A percentile compares a stretch with the other conserved stretches of the same genome.
Conservation (phyloP, 257 asterid genomes). For the Voacanga thouarsii region DNA sequence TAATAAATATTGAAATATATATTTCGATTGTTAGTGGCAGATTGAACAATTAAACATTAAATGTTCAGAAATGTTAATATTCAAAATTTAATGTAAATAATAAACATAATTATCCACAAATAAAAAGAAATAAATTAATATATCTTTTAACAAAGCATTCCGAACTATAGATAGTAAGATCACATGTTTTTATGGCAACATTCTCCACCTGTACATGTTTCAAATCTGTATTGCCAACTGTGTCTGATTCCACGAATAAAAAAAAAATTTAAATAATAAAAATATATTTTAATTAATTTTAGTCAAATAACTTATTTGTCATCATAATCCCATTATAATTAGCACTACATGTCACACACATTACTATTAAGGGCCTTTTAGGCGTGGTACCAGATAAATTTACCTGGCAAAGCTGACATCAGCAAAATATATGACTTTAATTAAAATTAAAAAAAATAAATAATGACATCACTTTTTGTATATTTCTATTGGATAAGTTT, state of each 20-base stretch:
- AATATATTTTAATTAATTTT: neutral
- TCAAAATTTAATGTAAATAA: too few species aligned
- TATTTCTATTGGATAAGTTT: neutral
- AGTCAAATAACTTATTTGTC: neutral
- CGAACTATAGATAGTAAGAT: too few species aligned
- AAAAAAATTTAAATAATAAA: neutral
- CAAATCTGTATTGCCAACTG: too few species aligned
- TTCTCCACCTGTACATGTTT: too few species aligned
- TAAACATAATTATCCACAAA: too few species aligned
- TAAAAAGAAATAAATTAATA: too few species aligned
- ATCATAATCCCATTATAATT: neutral
- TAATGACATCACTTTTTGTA: neutral
- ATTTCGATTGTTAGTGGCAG: too few species aligned
- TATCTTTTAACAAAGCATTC: too few species aligned
- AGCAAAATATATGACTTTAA: slow-evolving; percentile 3
- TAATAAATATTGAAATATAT: too few species aligned
- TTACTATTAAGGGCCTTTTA: neutral
- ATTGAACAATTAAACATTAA: too few species aligned
- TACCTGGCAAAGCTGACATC: neutral
- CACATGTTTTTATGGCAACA: too few species aligned
- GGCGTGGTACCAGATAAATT: slow-evolving; percentile 2
- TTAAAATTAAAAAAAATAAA: neutral
- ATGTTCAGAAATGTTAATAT: too few species aligned
- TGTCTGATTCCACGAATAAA: neutral
- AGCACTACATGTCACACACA: neutral